phyloP scores from a whole-genome alignment of 345 rosid species.

The Rhodomyrtus tomentosa region DNA sequence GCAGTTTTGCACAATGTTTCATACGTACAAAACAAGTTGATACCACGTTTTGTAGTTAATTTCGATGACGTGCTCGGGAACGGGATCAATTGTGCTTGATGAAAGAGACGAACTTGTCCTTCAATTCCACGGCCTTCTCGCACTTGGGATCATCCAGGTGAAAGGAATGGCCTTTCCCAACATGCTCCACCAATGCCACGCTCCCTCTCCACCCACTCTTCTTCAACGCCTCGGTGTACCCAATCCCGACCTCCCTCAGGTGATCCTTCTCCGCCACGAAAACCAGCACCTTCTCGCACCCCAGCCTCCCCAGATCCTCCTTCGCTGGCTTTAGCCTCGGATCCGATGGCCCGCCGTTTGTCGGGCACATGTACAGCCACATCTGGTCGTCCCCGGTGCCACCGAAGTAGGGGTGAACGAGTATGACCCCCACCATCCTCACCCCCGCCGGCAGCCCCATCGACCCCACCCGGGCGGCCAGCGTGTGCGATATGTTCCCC shows the following conservation, averaged over 20 bases:
- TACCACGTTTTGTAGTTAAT: not conserved
- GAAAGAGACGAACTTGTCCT: conserved; percentile 8
- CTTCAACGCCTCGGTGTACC: conserved; percentile 7
- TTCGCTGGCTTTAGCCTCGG: conserved; percentile 20
- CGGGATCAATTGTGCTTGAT: not conserved
- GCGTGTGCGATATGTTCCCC: conserved; percentile 23
- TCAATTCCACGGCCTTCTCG: conserved; percentile 5
- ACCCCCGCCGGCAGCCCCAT: conserved; percentile 5
- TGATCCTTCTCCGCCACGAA: conserved; percentile 29
- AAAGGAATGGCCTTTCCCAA: conserved; percentile 1
- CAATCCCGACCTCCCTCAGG: conserved; percentile 3
- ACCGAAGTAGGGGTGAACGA: conserved; percentile 30
- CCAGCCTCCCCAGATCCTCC: conserved; percentile 16
- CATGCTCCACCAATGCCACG: conserved; percentile 3
- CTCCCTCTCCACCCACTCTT: conserved; percentile 3
- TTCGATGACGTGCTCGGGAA: not conserved
- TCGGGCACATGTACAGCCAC: conserved; percentile 15
- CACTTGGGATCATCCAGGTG: not conserved
- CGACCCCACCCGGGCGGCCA: conserved; percentile 11
- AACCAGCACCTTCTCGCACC: conserved; percentile 24
- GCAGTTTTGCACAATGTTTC: not conserved
- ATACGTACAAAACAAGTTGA: too few relatives aligned
- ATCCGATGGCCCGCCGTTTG: conserved; percentile 23
- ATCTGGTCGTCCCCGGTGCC: conserved; percentile 12
- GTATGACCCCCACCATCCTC: conserved; percentile 7